These are phyloP conservation scores for Trametes meyenii DNA, from an alignment of 768 basidiomycete genomes.

Conservation along the genomic window DNA sequence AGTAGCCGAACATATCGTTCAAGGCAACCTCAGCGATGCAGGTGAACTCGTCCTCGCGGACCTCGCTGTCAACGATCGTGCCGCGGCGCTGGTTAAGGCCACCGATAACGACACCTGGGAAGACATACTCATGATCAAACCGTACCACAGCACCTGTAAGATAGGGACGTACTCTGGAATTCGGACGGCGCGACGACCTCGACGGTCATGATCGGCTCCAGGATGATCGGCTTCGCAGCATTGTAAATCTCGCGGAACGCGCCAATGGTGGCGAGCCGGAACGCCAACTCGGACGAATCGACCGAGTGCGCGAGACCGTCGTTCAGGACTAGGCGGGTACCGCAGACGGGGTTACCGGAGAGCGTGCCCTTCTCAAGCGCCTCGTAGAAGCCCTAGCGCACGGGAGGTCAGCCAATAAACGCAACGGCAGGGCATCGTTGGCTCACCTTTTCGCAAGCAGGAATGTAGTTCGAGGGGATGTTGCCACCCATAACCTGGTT, in stretches of 20 bases:
- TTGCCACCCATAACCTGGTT: constrained; percentile 90
- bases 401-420: constrained; percentile 6
- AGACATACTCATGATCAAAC: constrained; percentile 1
- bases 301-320: constrained; percentile 93
- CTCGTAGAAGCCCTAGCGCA: constrained; percentile 87
- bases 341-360: constrained; percentile 85
- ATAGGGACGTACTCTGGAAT: constrained; percentile 73
- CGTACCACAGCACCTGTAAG: background rate
- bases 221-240: constrained; percentile 73
- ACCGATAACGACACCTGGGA: constrained; percentile 82
- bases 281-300: constrained; percentile 96
- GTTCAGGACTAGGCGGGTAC: constrained; percentile 83
- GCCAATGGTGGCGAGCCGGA: constrained; percentile 86
- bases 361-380: constrained; percentile 90
- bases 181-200: constrained; percentile 95
- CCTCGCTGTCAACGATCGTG: constrained; percentile 93
- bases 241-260: constrained; percentile 91
- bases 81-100: constrained; percentile 91
- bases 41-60: constrained; percentile 96
- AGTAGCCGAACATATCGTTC: constrained; percentile 99
- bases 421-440: background rate
- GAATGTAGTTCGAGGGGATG: constrained; percentile 90
- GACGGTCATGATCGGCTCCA: constrained; percentile 99
- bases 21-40: constrained; percentile 88
- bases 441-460: constrained; percentile 87